Evolutionary conservation across 1,139 yeast genomes (phyloP).

Genomic region (Saccharomyces uvarum): DNA sequence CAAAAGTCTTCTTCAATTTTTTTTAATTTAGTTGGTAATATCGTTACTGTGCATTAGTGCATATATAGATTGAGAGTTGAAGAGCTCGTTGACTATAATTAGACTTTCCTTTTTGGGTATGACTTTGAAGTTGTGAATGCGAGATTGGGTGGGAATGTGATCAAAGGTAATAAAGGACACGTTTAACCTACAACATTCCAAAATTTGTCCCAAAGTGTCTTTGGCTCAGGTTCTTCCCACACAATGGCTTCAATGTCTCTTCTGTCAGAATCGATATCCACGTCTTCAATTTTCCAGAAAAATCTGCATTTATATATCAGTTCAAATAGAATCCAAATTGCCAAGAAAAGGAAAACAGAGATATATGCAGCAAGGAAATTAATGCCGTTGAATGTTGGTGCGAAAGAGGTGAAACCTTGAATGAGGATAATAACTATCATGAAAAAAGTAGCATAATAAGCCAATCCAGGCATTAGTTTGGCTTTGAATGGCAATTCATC

Average conservation of each 20-base stretch:
- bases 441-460: conserved; percentile 48
- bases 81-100: background rate
- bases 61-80: background rate
- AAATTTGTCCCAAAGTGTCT: conserved; percentile 6
- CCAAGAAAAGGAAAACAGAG: conserved; percentile 46
- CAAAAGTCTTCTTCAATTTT: background rate
- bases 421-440: conserved; percentile 49
- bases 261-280: conserved; percentile 58
- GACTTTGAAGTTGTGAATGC: background rate
- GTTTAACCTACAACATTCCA: conserved; percentile 5
- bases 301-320: conserved; percentile 38
- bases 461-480: conserved; percentile 51
- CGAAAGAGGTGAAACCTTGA: conserved; percentile 56
- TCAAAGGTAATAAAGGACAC: background rate
- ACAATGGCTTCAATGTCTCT: conserved; percentile 36
- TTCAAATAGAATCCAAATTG: conserved; percentile 47
- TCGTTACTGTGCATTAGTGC: background rate
- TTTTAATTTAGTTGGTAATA: background rate
- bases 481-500: conserved; percentile 64
- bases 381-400: conserved; percentile 39
- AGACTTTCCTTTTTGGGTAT: background rate
- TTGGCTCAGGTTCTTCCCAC: conserved; percentile 6
- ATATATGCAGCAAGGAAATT: conserved; percentile 58
- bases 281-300: conserved; percentile 42
- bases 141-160: background rate